Base-by-base conservation (phyloP, 2,329 filamentous ascomycete species). In the Diaporthe citri region DNA sequence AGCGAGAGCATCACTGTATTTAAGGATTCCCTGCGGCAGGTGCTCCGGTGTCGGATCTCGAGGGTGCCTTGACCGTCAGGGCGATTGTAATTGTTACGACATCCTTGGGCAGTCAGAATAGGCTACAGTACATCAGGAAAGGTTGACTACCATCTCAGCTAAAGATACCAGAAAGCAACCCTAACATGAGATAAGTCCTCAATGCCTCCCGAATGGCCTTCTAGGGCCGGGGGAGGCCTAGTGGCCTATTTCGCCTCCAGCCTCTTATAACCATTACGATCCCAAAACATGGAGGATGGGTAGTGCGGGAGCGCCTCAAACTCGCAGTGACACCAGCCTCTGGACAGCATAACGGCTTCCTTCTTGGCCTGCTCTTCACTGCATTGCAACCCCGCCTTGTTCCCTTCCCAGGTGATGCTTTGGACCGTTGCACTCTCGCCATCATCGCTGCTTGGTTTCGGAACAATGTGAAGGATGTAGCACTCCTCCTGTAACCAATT, bases 331-430 rank as follows among this genome's bases (percentile, higher is more conserved):
- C 78, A 76, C 25, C 59, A 62, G 48, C 66, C 70, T 73, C 77
- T 78, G 67, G 41, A 70, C 51, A 78, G 46, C 51, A 79, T 77
- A 59, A 79, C 70, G n/a, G 78, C 75, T 71, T 79, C 74, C 52
- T 77, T 78, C 66, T 78, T 77, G 34, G 77, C 78, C 69, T 79
- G 78, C 77, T 79, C 78, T 59, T 75, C 77, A 69, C 73, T 60
- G 48, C 75, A 76, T 51, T 75, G 75, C 55, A 78, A 71, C 28
- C 75, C 72, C 31, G 28, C 36, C 64, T 75, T 77, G 56, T 79
- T 77, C 52, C 76, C 75, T 67, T 79, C 76, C 77, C 77, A 78
- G 17, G 77, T 78, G 41, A 77, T 76, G 66, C 75, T 57, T 56
- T 74, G 41, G 46, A 78, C 66, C 46, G 52, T 48, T 59, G 69